These are phyloP conservation scores for Hypoxylon lienhwacheense DNA, from an alignment of 495 filamentous ascomycete species.

Conservation along the genomic window DNA sequence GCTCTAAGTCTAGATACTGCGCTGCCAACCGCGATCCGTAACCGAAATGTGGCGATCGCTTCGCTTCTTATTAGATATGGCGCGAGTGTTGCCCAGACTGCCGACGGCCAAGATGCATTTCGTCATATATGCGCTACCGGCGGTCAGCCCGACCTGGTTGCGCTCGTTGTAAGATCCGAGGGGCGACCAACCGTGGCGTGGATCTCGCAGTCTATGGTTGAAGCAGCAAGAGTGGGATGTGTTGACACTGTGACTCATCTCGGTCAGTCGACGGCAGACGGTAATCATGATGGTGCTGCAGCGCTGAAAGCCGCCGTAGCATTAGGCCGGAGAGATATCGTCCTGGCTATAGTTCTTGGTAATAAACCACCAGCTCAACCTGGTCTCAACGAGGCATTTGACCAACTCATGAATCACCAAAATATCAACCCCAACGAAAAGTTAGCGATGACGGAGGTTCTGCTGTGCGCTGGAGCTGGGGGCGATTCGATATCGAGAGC, in stretches of 20 bases:
- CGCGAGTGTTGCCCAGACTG: slow-evolving; percentile 42
- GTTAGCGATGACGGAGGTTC: slow-evolving; percentile 45
- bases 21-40: slow-evolving; percentile 46
- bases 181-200: slow-evolving; percentile 40
- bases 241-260: slow-evolving; percentile 48
- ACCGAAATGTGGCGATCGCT: slow-evolving; percentile 40
- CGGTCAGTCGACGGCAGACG: slow-evolving; percentile 49
- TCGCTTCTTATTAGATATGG: slow-evolving; percentile 47
- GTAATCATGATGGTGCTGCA: slow-evolving; percentile 46
- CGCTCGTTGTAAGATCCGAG: slow-evolving; percentile 47
- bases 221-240: slow-evolving; percentile 48
- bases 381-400: slow-evolving; percentile 46
- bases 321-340: slow-evolving; percentile 47
- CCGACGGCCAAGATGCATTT: slow-evolving; percentile 49
- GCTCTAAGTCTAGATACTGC: slow-evolving; percentile 43
- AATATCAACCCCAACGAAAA: slow-evolving; percentile 49
- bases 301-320: slow-evolving; percentile 48
- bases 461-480: slow-evolving; percentile 50
- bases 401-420: slow-evolving; percentile 41
- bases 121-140: slow-evolving; percentile 46
- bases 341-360: slow-evolving; percentile 49
- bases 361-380: slow-evolving; percentile 43
- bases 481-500: slow-evolving; percentile 46
- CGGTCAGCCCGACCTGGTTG: slow-evolving; percentile 44
- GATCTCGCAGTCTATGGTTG: slow-evolving; percentile 48